Conservation (phyloP, 1,284 basidiomycete species). For the Puccinia coronata region DNA sequence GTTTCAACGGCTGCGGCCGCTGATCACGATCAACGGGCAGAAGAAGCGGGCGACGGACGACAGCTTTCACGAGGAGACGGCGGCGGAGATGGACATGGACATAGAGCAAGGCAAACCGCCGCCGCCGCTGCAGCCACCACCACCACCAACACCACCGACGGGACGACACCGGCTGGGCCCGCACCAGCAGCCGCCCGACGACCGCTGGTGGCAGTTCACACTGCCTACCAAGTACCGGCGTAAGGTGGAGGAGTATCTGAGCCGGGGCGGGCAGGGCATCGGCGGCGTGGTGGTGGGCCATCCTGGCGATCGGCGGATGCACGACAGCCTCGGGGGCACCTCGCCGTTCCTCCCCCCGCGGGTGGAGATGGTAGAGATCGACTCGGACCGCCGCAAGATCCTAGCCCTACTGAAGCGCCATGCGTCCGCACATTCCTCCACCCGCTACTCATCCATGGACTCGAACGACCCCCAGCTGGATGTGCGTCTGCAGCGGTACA, state of each 20-base stretch:
- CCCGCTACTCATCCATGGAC: background rate
- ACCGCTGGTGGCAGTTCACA: slow-evolving; percentile 56
- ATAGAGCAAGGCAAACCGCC: background rate
- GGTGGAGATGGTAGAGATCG: slow-evolving; percentile 22
- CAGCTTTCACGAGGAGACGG: background rate
- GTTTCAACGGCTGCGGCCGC: slow-evolving; percentile 33
- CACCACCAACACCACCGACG: too few species aligned
- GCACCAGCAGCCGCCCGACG: slow-evolving; percentile 37
- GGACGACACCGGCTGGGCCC: background rate
- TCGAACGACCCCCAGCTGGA: background rate
- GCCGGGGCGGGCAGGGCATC: slow-evolving; percentile 18
- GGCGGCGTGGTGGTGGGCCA: slow-evolving; percentile 29
- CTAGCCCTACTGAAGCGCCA: slow-evolving; percentile 14
- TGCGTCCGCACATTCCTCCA: background rate
- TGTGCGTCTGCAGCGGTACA: too few species aligned
- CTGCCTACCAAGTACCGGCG: slow-evolving; percentile 54
- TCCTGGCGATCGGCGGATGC: background rate
- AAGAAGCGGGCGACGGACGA: background rate
- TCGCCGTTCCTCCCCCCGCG: slow-evolving; percentile 1
- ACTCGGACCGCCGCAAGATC: slow-evolving; percentile 21
- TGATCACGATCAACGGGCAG: slow-evolving; percentile 1
- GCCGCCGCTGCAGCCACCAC: too few species aligned
- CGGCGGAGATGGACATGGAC: background rate
- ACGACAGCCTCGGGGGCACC: background rate
- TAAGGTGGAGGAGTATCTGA: slow-evolving; percentile 53